Evolutionary conservation across 192 early-diverging fungal genomes (phyloP).

Genomic region (Neocallimastix lanati): DNA sequence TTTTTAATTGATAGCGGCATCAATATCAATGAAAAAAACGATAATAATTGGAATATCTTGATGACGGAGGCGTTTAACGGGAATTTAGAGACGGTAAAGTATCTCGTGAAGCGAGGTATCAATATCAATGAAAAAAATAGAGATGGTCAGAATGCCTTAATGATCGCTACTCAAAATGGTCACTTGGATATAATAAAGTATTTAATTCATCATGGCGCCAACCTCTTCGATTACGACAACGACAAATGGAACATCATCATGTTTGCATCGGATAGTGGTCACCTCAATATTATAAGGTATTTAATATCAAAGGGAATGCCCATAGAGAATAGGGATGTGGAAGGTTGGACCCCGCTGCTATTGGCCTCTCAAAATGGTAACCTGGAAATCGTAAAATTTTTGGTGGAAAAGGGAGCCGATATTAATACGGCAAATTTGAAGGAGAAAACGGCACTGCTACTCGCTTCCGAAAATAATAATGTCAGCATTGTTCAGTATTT

Average conservation of each 20-base stretch:
- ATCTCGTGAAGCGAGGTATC: neutral
- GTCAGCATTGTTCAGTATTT: neutral
- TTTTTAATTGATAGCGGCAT: neutral
- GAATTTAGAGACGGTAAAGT: neutral
- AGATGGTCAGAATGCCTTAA: neutral
- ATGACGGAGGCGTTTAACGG: neutral
- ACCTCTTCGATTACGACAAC: neutral
- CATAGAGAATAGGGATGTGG: neutral
- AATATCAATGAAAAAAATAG: neutral
- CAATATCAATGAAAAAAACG: neutral
- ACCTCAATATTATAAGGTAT: neutral
- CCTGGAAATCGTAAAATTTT: neutral
- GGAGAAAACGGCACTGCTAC: neutral
- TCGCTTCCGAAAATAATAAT: neutral
- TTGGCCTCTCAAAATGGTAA: neutral
- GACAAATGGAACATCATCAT: neutral
- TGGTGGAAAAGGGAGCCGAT: neutral
- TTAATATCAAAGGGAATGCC: neutral
- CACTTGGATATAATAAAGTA: neutral
- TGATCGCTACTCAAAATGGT: neutral
- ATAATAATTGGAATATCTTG: neutral
- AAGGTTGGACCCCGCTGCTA: neutral
- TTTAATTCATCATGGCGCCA: neutral
- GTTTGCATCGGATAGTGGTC: neutral
- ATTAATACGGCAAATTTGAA: neutral